phyloP scores from a whole-genome alignment of 2,329 filamentous ascomycete genomes.

The Beauveria caledonica region DNA sequence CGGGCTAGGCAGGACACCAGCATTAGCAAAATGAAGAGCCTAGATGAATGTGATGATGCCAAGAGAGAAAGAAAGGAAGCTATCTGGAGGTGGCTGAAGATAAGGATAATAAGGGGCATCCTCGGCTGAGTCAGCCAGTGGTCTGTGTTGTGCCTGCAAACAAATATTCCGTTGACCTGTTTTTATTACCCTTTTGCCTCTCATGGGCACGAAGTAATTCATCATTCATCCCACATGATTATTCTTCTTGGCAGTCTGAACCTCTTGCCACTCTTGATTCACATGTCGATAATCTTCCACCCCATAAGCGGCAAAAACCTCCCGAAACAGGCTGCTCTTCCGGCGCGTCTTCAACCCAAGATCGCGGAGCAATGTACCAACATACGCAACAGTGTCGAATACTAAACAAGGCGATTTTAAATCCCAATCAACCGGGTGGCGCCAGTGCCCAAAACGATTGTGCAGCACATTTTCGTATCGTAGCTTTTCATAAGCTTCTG shows the following conservation, averaged over 20 bases:
- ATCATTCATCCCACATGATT: neutral
- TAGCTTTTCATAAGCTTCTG: slow-evolving; percentile 30
- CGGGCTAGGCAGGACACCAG: no score
- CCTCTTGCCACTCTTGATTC: slow-evolving; percentile 2
- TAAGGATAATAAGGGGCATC: no score
- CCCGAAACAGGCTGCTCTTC: slow-evolving; percentile 41
- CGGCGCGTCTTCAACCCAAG: slow-evolving; percentile 48
- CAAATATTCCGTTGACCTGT: no score
- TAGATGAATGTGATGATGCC: no score
- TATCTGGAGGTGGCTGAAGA: no score
- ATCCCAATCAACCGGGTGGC: slow-evolving; percentile 61
- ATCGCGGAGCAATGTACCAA: slow-evolving; percentile 59
- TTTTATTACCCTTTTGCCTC: neutral
- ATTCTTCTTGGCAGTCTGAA: neutral
- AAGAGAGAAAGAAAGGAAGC: no score
- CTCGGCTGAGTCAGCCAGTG: no score
- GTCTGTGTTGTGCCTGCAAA: no score
- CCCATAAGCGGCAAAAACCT: slow-evolving; percentile 45
- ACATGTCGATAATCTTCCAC: slow-evolving; percentile 41
- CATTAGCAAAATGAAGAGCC: no score
- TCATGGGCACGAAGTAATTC: neutral
- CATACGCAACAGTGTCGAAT: slow-evolving; percentile 64
- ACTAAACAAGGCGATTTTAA: slow-evolving; percentile 58
- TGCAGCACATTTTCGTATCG: slow-evolving; percentile 53
- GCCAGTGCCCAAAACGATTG: slow-evolving; percentile 59